Evolutionary conservation across 139 green algal genomes (phyloP), one percentile per base, ranked within the genome.

Genomic region (Desmodesmus armatus): DNA sequence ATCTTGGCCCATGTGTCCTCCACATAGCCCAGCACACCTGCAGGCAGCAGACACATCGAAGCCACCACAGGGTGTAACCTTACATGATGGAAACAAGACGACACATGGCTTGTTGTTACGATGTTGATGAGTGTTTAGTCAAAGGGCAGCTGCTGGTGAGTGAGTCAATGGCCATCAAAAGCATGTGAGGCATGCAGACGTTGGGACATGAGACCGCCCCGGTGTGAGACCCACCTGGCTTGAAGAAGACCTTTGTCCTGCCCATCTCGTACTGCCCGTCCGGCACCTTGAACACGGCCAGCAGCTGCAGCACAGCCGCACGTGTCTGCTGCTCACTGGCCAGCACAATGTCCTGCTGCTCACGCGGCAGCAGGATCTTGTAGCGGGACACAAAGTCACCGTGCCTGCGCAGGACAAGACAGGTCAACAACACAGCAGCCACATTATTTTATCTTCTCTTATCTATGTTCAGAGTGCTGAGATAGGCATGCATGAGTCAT

Each of bases 321-420:
- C 49, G 31, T 11, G 31, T 31, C 41, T 89, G 40, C 3, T 27
- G 37, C 7, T 73, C 65, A 71, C 55, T 88, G 69, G 58, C 40
- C 43, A 85, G 65, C 49, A 39, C 67, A 44, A 69, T 7, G n/a
- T 37, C 53, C 53, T 84, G 72, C 70, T 91, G 87, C 73, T 88
- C 41, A 23, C 90, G 71, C 0, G 86, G 83, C 63, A 95, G 85
- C 77, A 99, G 89, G 23, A 96, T 85, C 37, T 84, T 78, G 87
- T 98, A 99, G 51, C 96, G 90, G 71, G 94, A 82, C 2, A 96
- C 92, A 91, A 99, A 99, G 25, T 96, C 89, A 25, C 86, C 82
- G 81, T 95, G 93, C 25, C 58, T 75, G 47, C 7, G 13, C 7
- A 13, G 13, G 47, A 55, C 47, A 55, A 13, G 9, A 55, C 7